Evolutionary conservation across 1,284 basidiomycete species (phyloP).

Genomic region (Lentinula novae-zelandiae): DNA sequence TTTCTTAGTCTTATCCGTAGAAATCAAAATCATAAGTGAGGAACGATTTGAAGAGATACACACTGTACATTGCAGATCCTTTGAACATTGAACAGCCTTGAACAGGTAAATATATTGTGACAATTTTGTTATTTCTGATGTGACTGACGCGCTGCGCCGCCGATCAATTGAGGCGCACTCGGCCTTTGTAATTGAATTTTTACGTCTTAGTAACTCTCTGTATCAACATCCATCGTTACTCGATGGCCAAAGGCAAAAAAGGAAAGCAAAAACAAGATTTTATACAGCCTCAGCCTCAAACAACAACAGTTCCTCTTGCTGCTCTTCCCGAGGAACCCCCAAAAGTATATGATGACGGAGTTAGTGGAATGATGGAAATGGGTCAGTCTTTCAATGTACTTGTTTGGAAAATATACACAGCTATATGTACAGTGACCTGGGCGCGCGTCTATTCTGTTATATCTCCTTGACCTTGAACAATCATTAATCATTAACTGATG

Average conservation of each 20-base stretch:
- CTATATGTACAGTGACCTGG: neutral
- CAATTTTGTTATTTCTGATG: neutral
- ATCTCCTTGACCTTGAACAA: neutral
- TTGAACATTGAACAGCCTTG: no score
- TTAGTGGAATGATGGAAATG: conserved; percentile 11
- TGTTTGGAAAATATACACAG: conserved; percentile 1
- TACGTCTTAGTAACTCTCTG: neutral
- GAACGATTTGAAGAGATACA: no score
- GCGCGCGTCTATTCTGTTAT: neutral
- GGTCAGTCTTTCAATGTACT: conserved; percentile 11
- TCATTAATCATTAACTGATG: conserved; percentile 6
- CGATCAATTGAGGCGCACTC: neutral
- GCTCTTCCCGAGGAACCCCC: conserved; percentile 2
- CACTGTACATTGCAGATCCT: no score
- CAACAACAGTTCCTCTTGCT: conserved; percentile 12
- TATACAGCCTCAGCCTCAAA: neutral
- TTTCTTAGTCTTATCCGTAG: no score
- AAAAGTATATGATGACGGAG: conserved; percentile 12
- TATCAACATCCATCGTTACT: neutral
- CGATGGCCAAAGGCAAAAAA: conserved; percentile 25
- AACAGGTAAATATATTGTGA: neutral
- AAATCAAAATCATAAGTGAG: no score
- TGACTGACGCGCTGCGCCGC: neutral
- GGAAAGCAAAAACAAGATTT: conserved; percentile 35
- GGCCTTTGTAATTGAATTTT: no score